Evolutionary conservation across 495 filamentous ascomycete species (phyloP), one percentile per base, ranked within the genome.

Genomic region (Penicillium riverlandense): DNA sequence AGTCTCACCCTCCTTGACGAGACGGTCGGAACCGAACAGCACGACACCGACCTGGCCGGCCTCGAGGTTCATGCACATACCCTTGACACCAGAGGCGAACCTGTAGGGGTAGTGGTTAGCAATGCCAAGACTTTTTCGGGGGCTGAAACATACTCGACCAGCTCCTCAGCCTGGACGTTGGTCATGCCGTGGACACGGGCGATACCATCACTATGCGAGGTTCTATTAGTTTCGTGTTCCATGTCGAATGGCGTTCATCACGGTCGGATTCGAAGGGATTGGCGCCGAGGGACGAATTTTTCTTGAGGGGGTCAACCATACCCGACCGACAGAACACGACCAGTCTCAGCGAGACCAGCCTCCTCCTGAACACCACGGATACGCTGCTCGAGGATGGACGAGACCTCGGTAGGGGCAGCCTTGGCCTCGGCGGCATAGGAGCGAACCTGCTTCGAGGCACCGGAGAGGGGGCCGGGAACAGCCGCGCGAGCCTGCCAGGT

Each of bases 31-130:
- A 81, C 92, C 92, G 77, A 98, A 98, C 57, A 98, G 83, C 81
- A 98, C 92, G 57, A 98, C 92, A 95, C 92, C 92, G 72, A 98
- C 92, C 75, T 97, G 94, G 71, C 92, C 92, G 70, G 92, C 92
- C 76, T 98, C 92, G 69, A 98, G 80, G 32, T 98, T 98, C 90
- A 98, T 95, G 86, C 94, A 97, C 92, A 98, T 98, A 70, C 92
- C 92, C 83, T 96, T 96, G 66, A 98, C 92, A 71, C 92, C 92
- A 55, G 92, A 98, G 59, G 92, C 89, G 79, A 98, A 98, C 80
- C 92, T 96, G 48, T 51, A 35, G 41, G 67, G 53, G 59, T 57
- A 51, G 73, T 57, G 79, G 70, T 63, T 52, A 53, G n/a, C 14
- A 44, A 50, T 49, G 47, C 37, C 53, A 49, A 58, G 49, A 46